Evolutionary conservation across 2,329 filamentous ascomycete species (phyloP).

Genomic region (Neonectria neomacrospora): DNA sequence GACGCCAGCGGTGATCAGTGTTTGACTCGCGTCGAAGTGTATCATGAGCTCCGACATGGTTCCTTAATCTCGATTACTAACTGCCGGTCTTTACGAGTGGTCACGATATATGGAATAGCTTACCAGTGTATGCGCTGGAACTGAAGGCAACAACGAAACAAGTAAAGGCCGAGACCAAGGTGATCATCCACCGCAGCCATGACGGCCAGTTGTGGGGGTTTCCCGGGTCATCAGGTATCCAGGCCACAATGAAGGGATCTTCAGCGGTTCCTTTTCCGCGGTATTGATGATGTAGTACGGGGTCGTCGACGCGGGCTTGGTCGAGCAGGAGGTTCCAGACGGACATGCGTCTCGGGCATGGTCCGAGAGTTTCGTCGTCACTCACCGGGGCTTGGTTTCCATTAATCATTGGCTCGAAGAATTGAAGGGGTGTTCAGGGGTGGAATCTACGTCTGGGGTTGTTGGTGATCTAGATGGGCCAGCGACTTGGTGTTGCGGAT

Average conservation of each 20-base stretch:
- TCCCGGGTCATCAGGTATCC: constrained; percentile 72
- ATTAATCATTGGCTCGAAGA: background rate
- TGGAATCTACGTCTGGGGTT: background rate
- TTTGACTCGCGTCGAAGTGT: constrained; percentile 63
- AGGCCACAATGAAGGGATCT: constrained; percentile 75
- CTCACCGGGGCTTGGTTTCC: constrained; percentile 5
- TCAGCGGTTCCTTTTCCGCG: constrained; percentile 71
- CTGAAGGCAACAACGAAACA: constrained; percentile 77
- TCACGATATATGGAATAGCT: constrained; percentile 34
- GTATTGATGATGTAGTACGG: constrained; percentile 67
- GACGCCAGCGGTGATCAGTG: constrained; percentile 69
- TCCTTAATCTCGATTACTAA: constrained; percentile 13
- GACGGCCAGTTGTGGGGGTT: constrained; percentile 71
- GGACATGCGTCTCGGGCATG: constrained; percentile 4
- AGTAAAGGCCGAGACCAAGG: constrained; percentile 70
- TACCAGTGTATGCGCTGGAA: constrained; percentile 73
- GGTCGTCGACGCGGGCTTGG: constrained; percentile 67
- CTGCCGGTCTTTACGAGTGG: background rate
- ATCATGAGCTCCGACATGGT: constrained; percentile 61
- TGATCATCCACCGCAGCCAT: constrained; percentile 73
- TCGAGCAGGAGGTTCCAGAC: constrained; percentile 61
- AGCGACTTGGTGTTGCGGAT: background rate
- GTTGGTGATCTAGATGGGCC: constrained; percentile 6
- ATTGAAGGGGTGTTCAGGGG: background rate
- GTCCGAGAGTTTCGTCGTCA: constrained; percentile 19